Percentiles rank a stretch among this genome's conserved stretches.
Conservation (phyloP, 2,329 filamentous ascomycete species). For the Trichoderma breve region DNA sequence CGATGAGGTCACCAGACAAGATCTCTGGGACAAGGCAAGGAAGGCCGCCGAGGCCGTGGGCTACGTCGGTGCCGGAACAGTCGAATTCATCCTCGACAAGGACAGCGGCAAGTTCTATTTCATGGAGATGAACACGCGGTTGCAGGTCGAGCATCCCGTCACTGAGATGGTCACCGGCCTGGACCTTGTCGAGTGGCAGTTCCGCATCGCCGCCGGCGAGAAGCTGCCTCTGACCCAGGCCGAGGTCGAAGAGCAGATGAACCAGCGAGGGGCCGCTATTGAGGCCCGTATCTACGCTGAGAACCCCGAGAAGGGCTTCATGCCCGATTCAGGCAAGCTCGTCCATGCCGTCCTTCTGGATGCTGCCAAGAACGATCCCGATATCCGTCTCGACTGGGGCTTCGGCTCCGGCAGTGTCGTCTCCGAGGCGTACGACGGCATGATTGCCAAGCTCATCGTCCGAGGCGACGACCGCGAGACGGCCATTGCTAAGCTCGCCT, state of each 20-base stretch:
- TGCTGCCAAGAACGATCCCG: constrained; percentile 57
- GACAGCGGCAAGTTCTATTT: constrained; percentile 78
- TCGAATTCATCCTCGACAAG: constrained; percentile 88
- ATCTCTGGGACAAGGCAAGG: constrained; percentile 65
- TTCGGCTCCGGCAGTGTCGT: constrained; percentile 90
- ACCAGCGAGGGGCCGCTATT: constrained; percentile 77
- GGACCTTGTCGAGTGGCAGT: constrained; percentile 92
- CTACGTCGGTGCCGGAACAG: constrained; percentile 87
- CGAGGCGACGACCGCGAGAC: constrained; percentile 74
- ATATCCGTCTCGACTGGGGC: constrained; percentile 88
- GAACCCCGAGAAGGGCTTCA: constrained; percentile 86
- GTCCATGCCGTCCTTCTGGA: constrained; percentile 76
- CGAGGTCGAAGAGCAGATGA: constrained; percentile 72
- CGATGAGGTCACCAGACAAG: constrained; percentile 55
- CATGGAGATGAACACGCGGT: constrained; percentile 79
- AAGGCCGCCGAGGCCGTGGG: constrained; percentile 69
- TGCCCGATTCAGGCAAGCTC: constrained; percentile 87
- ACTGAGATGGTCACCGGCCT: constrained; percentile 68
- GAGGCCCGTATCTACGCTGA: constrained; percentile 97
- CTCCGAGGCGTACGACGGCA: constrained; percentile 93
- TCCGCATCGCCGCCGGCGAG: constrained; percentile 66
- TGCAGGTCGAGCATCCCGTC: constrained; percentile 97
- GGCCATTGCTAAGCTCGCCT: constrained; percentile 76
- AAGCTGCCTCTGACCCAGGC: constrained; percentile 54
- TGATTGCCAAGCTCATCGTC: constrained; percentile 98